Conservation (phyloP, 2,329 filamentous ascomycete genomes). For the Sporothrix mexicana region DNA sequence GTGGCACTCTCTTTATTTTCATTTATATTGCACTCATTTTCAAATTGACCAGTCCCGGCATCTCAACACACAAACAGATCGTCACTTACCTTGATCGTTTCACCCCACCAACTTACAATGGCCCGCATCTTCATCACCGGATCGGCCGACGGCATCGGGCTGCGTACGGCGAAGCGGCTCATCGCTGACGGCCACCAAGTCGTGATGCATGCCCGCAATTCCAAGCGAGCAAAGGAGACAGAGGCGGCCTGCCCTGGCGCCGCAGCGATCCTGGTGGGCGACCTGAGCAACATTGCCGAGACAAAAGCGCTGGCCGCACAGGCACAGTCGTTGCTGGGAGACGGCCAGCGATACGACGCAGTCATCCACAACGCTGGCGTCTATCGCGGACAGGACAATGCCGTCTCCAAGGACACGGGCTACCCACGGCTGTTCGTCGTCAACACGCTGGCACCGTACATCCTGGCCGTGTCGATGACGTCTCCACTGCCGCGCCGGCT, state of each 20-base stretch:
- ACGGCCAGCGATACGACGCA: conserved; percentile 49
- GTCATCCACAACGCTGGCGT: conserved; percentile 65
- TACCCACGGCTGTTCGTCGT: conserved; percentile 59
- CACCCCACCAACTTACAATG: conserved; percentile 37
- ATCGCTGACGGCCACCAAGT: conserved; percentile 59
- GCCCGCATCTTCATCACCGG: conserved; percentile 56
- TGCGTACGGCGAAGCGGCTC: conserved; percentile 56
- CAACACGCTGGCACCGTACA: conserved; percentile 63
- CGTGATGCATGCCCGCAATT: conserved; percentile 61
- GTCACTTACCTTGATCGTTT: no score
- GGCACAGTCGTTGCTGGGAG: conserved; percentile 46
- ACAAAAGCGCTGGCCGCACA: conserved; percentile 58
- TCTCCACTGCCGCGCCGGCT: conserved; percentile 52
- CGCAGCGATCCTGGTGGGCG: conserved; percentile 57
- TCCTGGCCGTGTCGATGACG: conserved; percentile 58
- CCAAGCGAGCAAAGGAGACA: conserved; percentile 58
- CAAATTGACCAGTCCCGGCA: not conserved
- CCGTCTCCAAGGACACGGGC: conserved; percentile 44
- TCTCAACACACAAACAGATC: no score
- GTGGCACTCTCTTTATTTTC: not conserved
- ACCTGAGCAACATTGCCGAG: conserved; percentile 57
- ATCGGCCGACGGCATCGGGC: conserved; percentile 63
- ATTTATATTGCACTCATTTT: not conserved
- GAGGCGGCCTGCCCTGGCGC: conserved; percentile 55
- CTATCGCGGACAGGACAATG: conserved; percentile 47